A percentile compares a stretch with the other conserved stretches of the same genome.
Evolutionary conservation across 1,284 basidiomycete genomes (phyloP).

Genomic region (Trichosporon sp.): DNA sequence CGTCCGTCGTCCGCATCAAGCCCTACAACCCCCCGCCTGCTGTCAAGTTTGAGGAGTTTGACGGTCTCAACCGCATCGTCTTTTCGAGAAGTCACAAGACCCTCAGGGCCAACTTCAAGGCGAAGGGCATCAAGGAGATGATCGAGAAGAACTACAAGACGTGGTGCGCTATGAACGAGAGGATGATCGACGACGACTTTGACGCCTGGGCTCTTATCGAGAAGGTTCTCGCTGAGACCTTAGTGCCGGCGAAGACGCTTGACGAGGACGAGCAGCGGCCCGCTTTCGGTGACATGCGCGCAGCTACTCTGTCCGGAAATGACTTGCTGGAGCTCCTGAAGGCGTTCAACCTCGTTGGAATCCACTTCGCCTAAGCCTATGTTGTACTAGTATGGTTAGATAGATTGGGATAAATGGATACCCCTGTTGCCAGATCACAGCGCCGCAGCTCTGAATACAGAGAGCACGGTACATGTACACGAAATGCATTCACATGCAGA

Average conservation of each 20-base stretch:
- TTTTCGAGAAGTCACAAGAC: conserved; percentile 90
- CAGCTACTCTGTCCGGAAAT: conserved; percentile 78
- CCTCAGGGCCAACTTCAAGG: conserved; percentile 76
- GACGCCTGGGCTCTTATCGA: conserved; percentile 72
- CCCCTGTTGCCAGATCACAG: not conserved
- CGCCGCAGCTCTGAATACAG: too few species aligned
- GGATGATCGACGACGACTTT: conserved; percentile 66
- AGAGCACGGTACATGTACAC: conserved; percentile 22
- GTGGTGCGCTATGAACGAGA: conserved; percentile 79
- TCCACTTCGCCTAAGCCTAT: conserved; percentile 64
- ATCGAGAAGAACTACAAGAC: conserved; percentile 89
- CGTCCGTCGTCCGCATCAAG: conserved; percentile 81
- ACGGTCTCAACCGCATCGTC: conserved; percentile 84
- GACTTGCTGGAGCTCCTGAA: conserved; percentile 71
- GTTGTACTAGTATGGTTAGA: conserved; percentile 11
- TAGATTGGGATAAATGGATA: conserved; percentile 1
- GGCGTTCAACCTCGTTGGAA: conserved; percentile 75
- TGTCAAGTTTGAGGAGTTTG: conserved; percentile 94
- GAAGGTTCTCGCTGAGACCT: conserved; percentile 58
- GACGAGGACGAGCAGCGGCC: conserved; percentile 18
- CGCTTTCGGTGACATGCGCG: conserved; percentile 63
- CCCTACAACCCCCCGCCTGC: conserved; percentile 93
- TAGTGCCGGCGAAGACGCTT: conserved; percentile 20
- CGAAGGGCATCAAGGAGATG: conserved; percentile 91
- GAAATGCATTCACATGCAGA: conserved; percentile 18